Evolutionary conservation across 2,329 filamentous ascomycete species (phyloP).

Genomic region (Lecanicillium sp.): DNA sequence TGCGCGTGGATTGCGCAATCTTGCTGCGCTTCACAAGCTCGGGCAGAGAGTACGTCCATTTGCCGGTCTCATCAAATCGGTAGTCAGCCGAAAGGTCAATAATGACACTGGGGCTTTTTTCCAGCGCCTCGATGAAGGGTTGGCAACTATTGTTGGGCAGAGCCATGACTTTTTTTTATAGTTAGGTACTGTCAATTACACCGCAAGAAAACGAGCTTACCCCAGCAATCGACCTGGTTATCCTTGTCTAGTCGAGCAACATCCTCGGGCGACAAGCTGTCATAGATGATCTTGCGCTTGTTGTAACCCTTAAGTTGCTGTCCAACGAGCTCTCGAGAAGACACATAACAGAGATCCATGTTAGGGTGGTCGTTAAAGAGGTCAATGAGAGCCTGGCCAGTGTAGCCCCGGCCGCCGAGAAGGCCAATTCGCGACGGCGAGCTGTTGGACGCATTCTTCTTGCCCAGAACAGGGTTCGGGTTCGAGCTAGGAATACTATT

Average conservation of each 20-base stretch:
- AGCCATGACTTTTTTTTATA: no score
- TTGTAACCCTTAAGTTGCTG: conserved; percentile 83
- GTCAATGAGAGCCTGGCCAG: conserved; percentile 82
- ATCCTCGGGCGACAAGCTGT: conserved; percentile 83
- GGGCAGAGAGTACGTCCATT: conserved; percentile 87
- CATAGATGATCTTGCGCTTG: conserved; percentile 88
- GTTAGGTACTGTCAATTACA: no score
- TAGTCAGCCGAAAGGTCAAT: conserved; percentile 97
- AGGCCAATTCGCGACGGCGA: conserved; percentile 74
- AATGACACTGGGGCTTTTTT: conserved; percentile 65
- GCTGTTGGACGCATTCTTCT: conserved; percentile 79
- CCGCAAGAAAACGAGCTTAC: no score
- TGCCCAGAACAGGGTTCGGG: conserved; percentile 83
- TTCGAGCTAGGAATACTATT: conserved; percentile 14
- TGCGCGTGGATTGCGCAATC: conserved; percentile 73
- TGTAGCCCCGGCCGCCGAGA: conserved; percentile 90
- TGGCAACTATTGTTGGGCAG: conserved; percentile 93
- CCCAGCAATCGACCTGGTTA: conserved; percentile 88
- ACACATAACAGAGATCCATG: conserved; percentile 87
- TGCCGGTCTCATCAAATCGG: conserved; percentile 67
- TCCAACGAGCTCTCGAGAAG: conserved; percentile 84
- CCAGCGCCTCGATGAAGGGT: conserved; percentile 85
- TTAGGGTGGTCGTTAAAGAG: conserved; percentile 82
- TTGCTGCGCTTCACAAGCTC: conserved; percentile 73
- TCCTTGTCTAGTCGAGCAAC: conserved; percentile 77